Conservation (phyloP, 306 rosid genomes). For the Gleditsia sinensis region DNA sequence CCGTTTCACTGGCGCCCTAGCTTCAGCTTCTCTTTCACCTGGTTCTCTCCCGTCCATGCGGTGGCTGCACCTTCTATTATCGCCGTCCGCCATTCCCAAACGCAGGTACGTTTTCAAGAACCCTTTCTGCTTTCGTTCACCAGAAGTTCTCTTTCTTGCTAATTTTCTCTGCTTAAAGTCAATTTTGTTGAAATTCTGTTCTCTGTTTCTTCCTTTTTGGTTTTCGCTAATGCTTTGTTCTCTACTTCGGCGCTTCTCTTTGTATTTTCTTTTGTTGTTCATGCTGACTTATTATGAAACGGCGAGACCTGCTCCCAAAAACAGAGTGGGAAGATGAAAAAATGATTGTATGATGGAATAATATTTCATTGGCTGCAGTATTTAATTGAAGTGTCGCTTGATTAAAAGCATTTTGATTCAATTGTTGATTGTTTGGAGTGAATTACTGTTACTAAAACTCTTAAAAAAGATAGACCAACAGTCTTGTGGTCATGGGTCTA, state of each 20-base stretch:
- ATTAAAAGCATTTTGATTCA: no score
- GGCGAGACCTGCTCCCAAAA: background rate
- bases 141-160: background rate
- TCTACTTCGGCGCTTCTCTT: background rate
- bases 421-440: no score
- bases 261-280: background rate
- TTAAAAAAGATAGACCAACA: no score
- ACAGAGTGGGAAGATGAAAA: background rate
- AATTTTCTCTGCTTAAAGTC: background rate
- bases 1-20: background rate
- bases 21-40: background rate
- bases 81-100: background rate
- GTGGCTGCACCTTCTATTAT: background rate
- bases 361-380: background rate
- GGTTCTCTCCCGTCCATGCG: conserved; percentile 14
- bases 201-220: background rate
- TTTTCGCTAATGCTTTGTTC: background rate
- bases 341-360: background rate
- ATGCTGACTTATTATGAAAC: background rate
- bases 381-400: no score
- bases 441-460: no score
- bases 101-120: background rate
- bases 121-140: background rate
- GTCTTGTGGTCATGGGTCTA: no score
- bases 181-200: background rate